A percentile compares a stretch with the other conserved stretches of the same genome.
Evolutionary conservation across 352 stramenopile genomes (phyloP).

Genomic region (Phytopythium kandeliae): DNA sequence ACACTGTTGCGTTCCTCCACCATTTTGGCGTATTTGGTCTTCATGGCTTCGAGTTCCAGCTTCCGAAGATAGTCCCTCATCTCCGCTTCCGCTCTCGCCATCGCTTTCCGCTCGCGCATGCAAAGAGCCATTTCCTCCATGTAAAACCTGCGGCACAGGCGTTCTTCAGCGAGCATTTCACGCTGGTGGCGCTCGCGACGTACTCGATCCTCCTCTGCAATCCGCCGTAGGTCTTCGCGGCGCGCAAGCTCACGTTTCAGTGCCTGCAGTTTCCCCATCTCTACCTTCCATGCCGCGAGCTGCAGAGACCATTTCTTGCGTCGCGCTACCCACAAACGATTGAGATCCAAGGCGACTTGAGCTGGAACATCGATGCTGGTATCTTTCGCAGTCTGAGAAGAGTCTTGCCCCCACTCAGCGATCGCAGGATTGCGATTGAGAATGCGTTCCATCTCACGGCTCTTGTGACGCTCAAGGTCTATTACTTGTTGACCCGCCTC

Average conservation of each 20-base stretch:
- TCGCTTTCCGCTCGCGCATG: slow-evolving; percentile 57
- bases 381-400: not conserved
- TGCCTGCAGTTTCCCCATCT: slow-evolving; percentile 36
- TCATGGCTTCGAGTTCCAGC: slow-evolving; percentile 63
- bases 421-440: slow-evolving; percentile 9
- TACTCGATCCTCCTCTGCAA: slow-evolving; percentile 42
- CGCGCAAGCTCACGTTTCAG: slow-evolving; percentile 44
- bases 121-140: slow-evolving; percentile 51
- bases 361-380: not conserved
- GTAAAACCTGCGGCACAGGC: slow-evolving; percentile 56
- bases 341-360: slow-evolving; percentile 13
- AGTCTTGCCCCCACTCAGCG: not conserved
- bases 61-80: slow-evolving; percentile 65
- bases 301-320: slow-evolving; percentile 32
- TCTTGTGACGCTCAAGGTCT: slow-evolving; percentile 12
- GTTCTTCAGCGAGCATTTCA: slow-evolving; percentile 68
- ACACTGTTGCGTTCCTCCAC: slow-evolving; percentile 48
- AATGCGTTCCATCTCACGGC: slow-evolving; percentile 5
- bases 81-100: slow-evolving; percentile 57
- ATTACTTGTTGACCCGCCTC: slow-evolving; percentile 23
- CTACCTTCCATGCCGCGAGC: slow-evolving; percentile 30
- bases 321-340: slow-evolving; percentile 37
- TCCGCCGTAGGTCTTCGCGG: slow-evolving; percentile 42
- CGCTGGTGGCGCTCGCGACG: slow-evolving; percentile 33
- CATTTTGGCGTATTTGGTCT: slow-evolving; percentile 70